phyloP scores from a whole-genome alignment of 2,329 filamentous ascomycete genomes.

The Apiospora koreana region DNA sequence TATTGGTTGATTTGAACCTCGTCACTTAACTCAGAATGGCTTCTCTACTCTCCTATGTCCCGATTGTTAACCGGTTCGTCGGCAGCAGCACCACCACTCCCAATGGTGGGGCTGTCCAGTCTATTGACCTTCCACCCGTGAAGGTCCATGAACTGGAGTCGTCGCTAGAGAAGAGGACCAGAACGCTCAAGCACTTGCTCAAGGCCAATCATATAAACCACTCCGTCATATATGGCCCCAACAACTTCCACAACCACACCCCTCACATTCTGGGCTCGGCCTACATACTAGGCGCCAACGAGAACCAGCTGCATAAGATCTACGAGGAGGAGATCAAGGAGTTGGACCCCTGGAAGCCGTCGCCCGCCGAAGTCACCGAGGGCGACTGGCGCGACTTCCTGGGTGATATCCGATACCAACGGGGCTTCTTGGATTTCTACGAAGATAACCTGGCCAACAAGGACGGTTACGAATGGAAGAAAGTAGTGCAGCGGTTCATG shows the following conservation, averaged over 20 bases:
- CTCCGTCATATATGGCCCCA: conserved; percentile 75
- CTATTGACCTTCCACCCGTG: conserved; percentile 65
- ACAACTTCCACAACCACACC: conserved; percentile 79
- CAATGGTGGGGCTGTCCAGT: conserved; percentile 23
- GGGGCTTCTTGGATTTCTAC: conserved; percentile 92
- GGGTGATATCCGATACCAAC: conserved; percentile 78
- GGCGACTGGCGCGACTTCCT: conserved; percentile 87
- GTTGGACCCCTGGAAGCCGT: conserved; percentile 79
- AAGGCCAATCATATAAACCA: conserved; percentile 92
- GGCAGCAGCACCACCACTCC: conserved; percentile 19
- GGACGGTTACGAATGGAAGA: conserved; percentile 81
- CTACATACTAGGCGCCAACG: conserved; percentile 78
- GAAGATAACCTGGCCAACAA: conserved; percentile 81
- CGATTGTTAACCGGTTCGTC: conserved; percentile 41
- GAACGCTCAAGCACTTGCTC: conserved; percentile 86
- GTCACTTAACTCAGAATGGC: conserved; percentile 25
- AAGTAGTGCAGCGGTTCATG: conserved; percentile 74
- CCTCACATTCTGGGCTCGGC: conserved; percentile 82
- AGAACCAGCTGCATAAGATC: conserved; percentile 72
- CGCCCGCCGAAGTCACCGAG: conserved; percentile 79
- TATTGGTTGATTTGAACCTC: conserved; percentile 1
- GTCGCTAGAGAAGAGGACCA: conserved; percentile 72
- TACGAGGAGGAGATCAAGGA: conserved; percentile 75
- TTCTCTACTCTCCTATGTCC: conserved; percentile 44
- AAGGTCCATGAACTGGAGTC: conserved; percentile 80